Evolutionary conservation across 2,329 filamentous ascomycete species (phyloP), one percentile per base, ranked within the genome.

Genomic region (Colletotrichum cordylinicola): DNA sequence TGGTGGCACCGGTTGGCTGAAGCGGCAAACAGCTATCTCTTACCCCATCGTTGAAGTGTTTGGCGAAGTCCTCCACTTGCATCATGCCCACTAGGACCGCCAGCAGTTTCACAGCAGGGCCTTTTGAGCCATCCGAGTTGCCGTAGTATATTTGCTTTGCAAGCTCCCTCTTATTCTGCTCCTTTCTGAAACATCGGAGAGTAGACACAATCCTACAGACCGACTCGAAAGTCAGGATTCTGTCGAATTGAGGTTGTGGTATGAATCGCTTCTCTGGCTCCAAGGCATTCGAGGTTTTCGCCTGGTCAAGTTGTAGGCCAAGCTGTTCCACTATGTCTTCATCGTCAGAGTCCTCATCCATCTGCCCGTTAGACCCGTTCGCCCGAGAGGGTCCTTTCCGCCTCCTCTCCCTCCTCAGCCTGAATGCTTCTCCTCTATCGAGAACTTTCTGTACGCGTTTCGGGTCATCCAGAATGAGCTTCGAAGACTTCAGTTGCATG

Each of bases 201-300:
- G 3, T 16, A 7, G 18, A n/a, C 3, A 74, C 33, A 3, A 58
- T 4, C 12, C 4, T n/a, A 1, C 2, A 37, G 0, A 74, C 43
- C 10, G 16, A n/a, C 1, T 65, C 37, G 12, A 66, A 52, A 2
- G 67, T 74, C 12, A 74, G 1, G 1, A 74, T 74, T 13, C 8
- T 39, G 16, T 4, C 39, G 33, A 74, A 70, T 0, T 48, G 9
- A 10, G 12, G 16, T 2, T 58, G 16, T 1, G 72, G 67, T 3
- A 74, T 48, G 13, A 70, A 74, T 15, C 9, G 15, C 15, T 65
- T 74, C 5, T 70, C 67, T 1, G 72, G 72, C 2, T 74, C 67
- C 1, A 74, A 16, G 16, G 24, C 6, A 24, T 48, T 55, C 10
- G 67, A 18, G 2, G 31, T 43, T 6, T 39, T 69, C 2, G 65